Percentiles rank a stretch among this genome's conserved stretches.
Conservation (phyloP, 2,329 filamentous ascomycete species). For the Diplocarpon mali region DNA sequence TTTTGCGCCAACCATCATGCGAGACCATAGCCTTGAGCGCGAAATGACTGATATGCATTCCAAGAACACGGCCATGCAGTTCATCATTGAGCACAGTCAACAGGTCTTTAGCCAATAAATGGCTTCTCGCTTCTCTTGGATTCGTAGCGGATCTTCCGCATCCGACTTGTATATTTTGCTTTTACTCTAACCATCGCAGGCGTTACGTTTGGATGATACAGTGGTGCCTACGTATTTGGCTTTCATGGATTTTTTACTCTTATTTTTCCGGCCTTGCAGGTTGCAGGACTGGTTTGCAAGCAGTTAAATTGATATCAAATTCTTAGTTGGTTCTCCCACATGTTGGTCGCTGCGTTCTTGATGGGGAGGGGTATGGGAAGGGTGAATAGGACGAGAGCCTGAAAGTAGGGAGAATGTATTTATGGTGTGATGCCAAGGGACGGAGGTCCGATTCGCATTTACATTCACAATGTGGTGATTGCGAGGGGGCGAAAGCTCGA, state of each 20-base stretch:
- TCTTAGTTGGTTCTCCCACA: conserved; percentile 2
- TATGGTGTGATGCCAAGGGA: neutral
- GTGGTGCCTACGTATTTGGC: conserved; percentile 1
- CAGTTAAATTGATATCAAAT: conserved; percentile 16
- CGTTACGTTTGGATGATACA: conserved; percentile 14
- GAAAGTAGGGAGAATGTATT: neutral
- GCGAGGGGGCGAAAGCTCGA: too few species aligned
- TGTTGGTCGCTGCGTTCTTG: neutral
- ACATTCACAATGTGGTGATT: conserved; percentile 5
- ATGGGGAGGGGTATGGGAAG: neutral
- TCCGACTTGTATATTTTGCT: conserved; percentile 11
- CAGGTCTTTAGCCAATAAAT: conserved; percentile 50
- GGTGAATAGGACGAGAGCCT: neutral
- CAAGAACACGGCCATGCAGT: conserved; percentile 87
- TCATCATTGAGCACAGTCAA: conserved; percentile 81
- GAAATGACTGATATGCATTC: conserved; percentile 95
- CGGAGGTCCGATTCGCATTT: conserved; percentile 10
- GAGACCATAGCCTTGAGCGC: conserved; percentile 75
- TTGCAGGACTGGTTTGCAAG: neutral
- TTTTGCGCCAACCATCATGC: conserved; percentile 96
- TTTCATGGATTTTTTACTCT: neutral
- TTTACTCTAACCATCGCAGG: conserved; percentile 5
- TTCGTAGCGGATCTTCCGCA: neutral
- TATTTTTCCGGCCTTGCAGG: neutral
- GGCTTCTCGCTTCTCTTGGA: conserved; percentile 1